Conservation (phyloP, 2,329 filamentous ascomycete species). For the Fusarium staphyleae region DNA sequence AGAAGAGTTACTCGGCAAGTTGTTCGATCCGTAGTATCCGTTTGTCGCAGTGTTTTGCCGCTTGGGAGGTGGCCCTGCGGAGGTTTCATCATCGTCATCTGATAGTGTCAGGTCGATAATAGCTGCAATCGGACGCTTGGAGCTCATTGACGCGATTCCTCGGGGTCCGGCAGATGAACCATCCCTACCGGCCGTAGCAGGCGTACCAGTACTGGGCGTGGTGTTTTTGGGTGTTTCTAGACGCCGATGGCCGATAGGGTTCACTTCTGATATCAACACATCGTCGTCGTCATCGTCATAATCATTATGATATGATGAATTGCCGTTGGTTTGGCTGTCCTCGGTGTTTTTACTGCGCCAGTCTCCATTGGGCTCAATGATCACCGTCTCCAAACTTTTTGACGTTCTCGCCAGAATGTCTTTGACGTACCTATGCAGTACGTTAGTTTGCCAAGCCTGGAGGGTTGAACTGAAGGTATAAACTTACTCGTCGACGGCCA, state of each 20-base stretch:
- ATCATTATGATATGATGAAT: conserved; percentile 37
- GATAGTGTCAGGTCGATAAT: conserved; percentile 68
- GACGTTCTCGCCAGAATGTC: conserved; percentile 82
- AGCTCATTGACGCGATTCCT: conserved; percentile 46
- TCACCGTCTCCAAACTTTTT: conserved; percentile 79
- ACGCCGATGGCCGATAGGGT: conserved; percentile 43
- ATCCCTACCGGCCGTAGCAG: conserved; percentile 48
- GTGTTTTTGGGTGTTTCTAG: conserved; percentile 49
- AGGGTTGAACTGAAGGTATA: background rate
- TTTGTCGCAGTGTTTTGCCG: conserved; percentile 49
- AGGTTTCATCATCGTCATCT: conserved; percentile 60
- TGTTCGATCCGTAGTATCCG: conserved; percentile 30
- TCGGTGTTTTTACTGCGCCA: conserved; percentile 64
- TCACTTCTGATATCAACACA: conserved; percentile 56
- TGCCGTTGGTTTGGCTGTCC: conserved; percentile 42
- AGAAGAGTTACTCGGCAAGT: conserved; percentile 36
- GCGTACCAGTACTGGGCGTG: conserved; percentile 49
- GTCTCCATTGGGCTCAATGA: conserved; percentile 83
- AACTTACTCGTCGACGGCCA: conserved; percentile 86
- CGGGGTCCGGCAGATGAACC: conserved; percentile 48
- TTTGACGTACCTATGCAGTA: conserved; percentile 72
- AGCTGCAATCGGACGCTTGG: conserved; percentile 58
- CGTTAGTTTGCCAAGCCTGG: conserved; percentile 20
- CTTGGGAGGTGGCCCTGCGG: conserved; percentile 55
- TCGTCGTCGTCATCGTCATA: conserved; percentile 58